Conservation (phyloP, 1,284 basidiomycete genomes). For the Melampsora larici-populina region DNA sequence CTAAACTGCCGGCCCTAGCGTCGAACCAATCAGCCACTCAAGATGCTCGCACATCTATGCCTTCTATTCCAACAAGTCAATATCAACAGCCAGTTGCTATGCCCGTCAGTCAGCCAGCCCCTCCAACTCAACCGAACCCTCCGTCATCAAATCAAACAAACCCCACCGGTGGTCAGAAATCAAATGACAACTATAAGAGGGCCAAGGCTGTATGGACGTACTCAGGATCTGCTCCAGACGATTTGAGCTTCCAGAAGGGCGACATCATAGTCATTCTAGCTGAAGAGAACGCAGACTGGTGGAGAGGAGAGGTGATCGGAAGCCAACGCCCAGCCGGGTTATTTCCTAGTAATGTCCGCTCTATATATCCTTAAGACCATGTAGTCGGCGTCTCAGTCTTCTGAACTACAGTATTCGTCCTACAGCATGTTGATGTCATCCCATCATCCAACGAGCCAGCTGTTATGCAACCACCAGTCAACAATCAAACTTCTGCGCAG, state of each 20-base stretch:
- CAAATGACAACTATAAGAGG: background rate
- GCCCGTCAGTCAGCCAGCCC: background rate
- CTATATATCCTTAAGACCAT: background rate
- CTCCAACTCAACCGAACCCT: background rate
- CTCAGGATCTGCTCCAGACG: constrained; percentile 23
- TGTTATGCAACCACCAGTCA: background rate
- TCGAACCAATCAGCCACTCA: background rate
- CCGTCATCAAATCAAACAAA: background rate
- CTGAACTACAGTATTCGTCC: background rate
- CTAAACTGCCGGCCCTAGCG: constrained; percentile 2
- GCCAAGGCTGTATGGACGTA: constrained; percentile 33
- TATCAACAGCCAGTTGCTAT: background rate
- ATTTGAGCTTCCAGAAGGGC: constrained; percentile 34
- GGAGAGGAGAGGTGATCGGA: constrained; percentile 27
- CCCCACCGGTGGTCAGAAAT: background rate
- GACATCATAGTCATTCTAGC: constrained; percentile 34
- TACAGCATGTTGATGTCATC: background rate
- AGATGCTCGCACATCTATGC: background rate
- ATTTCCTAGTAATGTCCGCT: constrained; percentile 37
- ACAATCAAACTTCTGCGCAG: background rate
- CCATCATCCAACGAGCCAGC: background rate
- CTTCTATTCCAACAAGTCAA: background rate
- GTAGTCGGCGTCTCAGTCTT: background rate
- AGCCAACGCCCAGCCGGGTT: constrained; percentile 9
- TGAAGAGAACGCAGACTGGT: constrained; percentile 40